Evolutionary conservation across 1,284 basidiomycete genomes (phyloP), one percentile per base, ranked within the genome.

Genomic region (Coniferiporia weirii): DNA sequence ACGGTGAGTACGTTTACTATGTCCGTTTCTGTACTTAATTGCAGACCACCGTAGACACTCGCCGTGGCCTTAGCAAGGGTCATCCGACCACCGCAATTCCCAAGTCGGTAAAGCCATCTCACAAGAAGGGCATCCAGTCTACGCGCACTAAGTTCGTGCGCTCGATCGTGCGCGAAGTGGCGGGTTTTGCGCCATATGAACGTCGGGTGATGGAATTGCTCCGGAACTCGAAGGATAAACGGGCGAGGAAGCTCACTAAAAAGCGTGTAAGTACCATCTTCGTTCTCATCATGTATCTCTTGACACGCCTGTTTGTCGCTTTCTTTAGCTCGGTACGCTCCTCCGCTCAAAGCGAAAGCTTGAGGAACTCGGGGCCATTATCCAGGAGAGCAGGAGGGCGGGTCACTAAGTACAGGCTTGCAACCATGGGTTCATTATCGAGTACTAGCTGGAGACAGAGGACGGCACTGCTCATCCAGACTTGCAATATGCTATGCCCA

Each of bases 151-250:
- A 88, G 71, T 95, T 98, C 71, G 93, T 97, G 71, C 89, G 91
- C 73, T 89, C 86, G 65, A 82, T 98, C 64, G 81, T 98, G 70
- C 87, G 95, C 68, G 95, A 98, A 82, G 94, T 97, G 71, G 93
- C 89, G 72, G 97, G 97, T 64, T 99, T 98, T 80, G 93, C 95
- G 51, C 92, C 97, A 51, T 99, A 99, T 76, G 97, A 99, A 85
- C 85, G 95, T 72, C 88, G 97, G 67, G 95, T 99, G 61, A 89
- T 99, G 92, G 97, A 99, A 79, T 76, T 99, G 83, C 79, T 99
- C 81, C 88, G 96, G 76, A 99, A 98, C 88, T 97, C 94, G 66
- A 98, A 98, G 93, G 95, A 98, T 76, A 98, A 98, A 86, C 96
- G 95, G 80, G 95, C 95, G 63, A 84, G 93, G 76, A 98, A 97